Percentiles rank a stretch among this genome's conserved stretches.
These are phyloP conservation scores for Lentinula boryana DNA, from an alignment of 768 basidiomycete species.

Conservation along the genomic window DNA sequence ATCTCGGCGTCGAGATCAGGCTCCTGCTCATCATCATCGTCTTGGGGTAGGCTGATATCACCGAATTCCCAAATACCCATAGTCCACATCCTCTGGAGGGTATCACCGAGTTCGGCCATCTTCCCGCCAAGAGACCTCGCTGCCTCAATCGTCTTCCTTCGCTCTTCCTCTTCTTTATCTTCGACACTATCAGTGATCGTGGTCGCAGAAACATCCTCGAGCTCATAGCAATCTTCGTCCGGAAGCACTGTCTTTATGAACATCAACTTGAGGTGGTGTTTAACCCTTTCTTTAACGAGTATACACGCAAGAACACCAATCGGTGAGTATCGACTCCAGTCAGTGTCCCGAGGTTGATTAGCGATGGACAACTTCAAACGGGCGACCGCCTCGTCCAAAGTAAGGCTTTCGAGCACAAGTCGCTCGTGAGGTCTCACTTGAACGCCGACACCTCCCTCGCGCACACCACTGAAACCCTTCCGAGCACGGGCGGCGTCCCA, in stretches of 20 bases:
- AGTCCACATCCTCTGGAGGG: constrained; percentile 54
- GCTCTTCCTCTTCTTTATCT: constrained; percentile 33
- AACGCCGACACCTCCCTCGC: constrained; percentile 4
- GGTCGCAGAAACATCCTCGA: neutral
- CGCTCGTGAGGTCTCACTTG: constrained; percentile 38
- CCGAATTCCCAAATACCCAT: constrained; percentile 25
- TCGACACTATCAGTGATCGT: constrained; percentile 1
- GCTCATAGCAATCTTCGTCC: constrained; percentile 5
- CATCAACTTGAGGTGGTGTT: constrained; percentile 42
- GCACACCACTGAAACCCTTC: constrained; percentile 10
- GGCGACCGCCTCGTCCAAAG: constrained; percentile 46
- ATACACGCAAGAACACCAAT: constrained; percentile 45
- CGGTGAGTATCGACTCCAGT: constrained; percentile 23
- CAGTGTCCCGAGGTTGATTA: constrained; percentile 11
- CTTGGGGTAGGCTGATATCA: constrained; percentile 16
- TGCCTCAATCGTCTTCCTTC: constrained; percentile 46
- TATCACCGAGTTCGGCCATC: constrained; percentile 45
- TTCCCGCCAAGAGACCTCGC: constrained; percentile 60
- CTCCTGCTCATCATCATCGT: constrained; percentile 16
- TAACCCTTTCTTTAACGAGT: constrained; percentile 46
- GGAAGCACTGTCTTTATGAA: constrained; percentile 41
- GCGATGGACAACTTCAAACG: constrained; percentile 22
- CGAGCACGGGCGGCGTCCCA: constrained; percentile 26
- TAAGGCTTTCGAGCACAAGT: constrained; percentile 46
- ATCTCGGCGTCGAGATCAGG: constrained; percentile 39